phyloP scores from a whole-genome alignment of 257 asterid genomes.

The Buddleja alternifolia region DNA sequence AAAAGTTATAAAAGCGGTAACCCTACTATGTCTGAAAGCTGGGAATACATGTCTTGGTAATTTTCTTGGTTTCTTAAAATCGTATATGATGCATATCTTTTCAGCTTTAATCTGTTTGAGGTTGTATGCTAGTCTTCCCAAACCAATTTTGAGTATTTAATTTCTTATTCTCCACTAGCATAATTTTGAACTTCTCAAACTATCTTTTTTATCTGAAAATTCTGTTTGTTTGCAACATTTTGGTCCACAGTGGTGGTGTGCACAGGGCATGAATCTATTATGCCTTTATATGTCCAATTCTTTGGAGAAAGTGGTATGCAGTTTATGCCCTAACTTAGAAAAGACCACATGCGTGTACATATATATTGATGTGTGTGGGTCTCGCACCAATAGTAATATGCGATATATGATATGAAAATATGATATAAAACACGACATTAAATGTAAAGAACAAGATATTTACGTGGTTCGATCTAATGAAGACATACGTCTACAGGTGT shows the following conservation, averaged over 20 bases:
- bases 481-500: too few species aligned
- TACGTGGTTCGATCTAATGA: too few species aligned
- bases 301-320: constrained; percentile 52
- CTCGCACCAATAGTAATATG: too few species aligned
- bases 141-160: constrained; percentile 21
- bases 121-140: constrained; percentile 19
- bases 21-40: constrained; percentile 11
- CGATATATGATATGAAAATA: too few species aligned
- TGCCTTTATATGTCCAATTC: constrained; percentile 52
- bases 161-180: not conserved
- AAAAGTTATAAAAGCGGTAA: constrained; percentile 1
- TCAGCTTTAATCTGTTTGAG: constrained; percentile 22
- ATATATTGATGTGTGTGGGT: too few species aligned
- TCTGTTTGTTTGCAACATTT: constrained; percentile 44
- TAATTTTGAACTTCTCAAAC: constrained; percentile 16
- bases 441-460: too few species aligned
- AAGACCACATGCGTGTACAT: too few species aligned
- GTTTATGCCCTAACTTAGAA: constrained; percentile 27
- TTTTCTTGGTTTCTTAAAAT: constrained; percentile 2
- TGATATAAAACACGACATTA: too few species aligned
- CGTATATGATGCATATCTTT: constrained; percentile 20
- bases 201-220: constrained; percentile 11
- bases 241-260: constrained; percentile 66
- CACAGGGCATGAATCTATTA: constrained; percentile 58
- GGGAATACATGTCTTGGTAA: constrained; percentile 14